A percentile compares a stretch with the other conserved stretches of the same genome.
phyloP scores from a whole-genome alignment of 306 rosid genomes.

The Gleditsia sinensis region DNA sequence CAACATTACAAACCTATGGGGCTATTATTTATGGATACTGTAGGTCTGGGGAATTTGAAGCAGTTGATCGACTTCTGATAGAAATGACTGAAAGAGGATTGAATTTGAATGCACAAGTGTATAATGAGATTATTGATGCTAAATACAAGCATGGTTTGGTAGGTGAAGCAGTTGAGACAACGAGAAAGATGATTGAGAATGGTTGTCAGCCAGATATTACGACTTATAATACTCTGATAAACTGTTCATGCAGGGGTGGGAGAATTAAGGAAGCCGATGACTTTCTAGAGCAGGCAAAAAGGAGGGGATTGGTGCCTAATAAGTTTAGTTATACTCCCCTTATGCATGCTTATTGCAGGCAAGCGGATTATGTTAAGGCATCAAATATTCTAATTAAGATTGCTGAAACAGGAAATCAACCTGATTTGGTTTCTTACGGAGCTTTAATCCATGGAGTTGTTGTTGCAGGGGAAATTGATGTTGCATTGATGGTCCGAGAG shows the following conservation, averaged over 20 bases:
- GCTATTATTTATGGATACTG: constrained; percentile 72
- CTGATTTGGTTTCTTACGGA: constrained; percentile 76
- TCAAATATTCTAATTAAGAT: constrained; percentile 62
- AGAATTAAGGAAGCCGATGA: constrained; percentile 64
- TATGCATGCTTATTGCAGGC: constrained; percentile 59
- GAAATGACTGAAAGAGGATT: constrained; percentile 72
- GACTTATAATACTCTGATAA: constrained; percentile 67
- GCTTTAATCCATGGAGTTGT: constrained; percentile 79
- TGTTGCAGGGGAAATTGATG: constrained; percentile 62
- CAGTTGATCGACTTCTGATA: constrained; percentile 54
- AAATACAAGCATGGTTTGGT: constrained; percentile 53
- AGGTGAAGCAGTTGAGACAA: constrained; percentile 46
- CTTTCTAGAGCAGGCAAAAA: constrained; percentile 50
- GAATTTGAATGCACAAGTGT: constrained; percentile 51
- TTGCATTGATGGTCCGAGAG: constrained; percentile 58
- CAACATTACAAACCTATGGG: constrained; percentile 64
- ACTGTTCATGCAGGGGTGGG: constrained; percentile 59
- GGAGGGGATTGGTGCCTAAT: constrained; percentile 53
- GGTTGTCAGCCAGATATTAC: constrained; percentile 72
- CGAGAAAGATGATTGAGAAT: constrained; percentile 57
- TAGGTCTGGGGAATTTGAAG: constrained; percentile 59
- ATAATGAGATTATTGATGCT: constrained; percentile 68
- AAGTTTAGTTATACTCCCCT: constrained; percentile 70
- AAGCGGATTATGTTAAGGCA: constrained; percentile 67
- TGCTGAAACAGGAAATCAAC: constrained; percentile 60